These are phyloP conservation scores for Colletotrichum cordylinicola DNA, from an alignment of 2,329 filamentous ascomycete genomes.

Conservation along the genomic window DNA sequence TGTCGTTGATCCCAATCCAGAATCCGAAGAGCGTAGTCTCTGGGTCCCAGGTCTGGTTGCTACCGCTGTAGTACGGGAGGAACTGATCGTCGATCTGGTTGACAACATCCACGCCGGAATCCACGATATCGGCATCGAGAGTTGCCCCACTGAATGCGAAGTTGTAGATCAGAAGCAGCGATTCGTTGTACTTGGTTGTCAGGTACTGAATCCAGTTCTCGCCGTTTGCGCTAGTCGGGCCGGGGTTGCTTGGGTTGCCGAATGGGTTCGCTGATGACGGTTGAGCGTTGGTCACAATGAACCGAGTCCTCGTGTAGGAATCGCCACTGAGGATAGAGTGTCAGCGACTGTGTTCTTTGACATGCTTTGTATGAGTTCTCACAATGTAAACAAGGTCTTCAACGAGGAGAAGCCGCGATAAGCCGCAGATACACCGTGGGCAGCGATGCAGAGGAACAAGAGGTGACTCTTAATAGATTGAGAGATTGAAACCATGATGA, in stretches of 20 bases:
- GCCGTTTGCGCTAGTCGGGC: constrained; percentile 48
- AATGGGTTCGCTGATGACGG: constrained; percentile 35
- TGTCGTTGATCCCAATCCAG: constrained; percentile 65
- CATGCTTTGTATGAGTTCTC: rapidly evolving
- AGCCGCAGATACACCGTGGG: background rate
- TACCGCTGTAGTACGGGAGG: constrained; percentile 19
- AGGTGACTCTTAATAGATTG: background rate
- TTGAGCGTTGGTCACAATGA: constrained; percentile 45
- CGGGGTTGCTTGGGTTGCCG: constrained; percentile 52
- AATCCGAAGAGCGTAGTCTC: constrained; percentile 50
- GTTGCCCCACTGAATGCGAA: background rate
- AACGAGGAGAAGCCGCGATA: background rate
- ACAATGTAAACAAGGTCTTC: background rate
- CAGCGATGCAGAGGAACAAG: background rate
- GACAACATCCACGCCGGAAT: constrained; percentile 56
- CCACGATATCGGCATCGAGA: constrained; percentile 39
- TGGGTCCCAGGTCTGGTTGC: constrained; percentile 38
- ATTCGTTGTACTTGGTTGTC: constrained; percentile 32
- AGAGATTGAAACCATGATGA: background rate
- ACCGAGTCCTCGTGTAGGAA: constrained; percentile 38
- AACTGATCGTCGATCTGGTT: constrained; percentile 54
- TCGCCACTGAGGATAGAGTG: constrained; percentile 51
- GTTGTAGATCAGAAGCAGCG: background rate
- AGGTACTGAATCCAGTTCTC: constrained; percentile 61
- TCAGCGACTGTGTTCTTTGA: rapidly evolving